Percentiles rank a stretch among this genome's conserved stretches.
These are phyloP conservation scores for Bruguiera parviflora DNA, from an alignment of 345 rosid genomes.

Conservation along the genomic window DNA sequence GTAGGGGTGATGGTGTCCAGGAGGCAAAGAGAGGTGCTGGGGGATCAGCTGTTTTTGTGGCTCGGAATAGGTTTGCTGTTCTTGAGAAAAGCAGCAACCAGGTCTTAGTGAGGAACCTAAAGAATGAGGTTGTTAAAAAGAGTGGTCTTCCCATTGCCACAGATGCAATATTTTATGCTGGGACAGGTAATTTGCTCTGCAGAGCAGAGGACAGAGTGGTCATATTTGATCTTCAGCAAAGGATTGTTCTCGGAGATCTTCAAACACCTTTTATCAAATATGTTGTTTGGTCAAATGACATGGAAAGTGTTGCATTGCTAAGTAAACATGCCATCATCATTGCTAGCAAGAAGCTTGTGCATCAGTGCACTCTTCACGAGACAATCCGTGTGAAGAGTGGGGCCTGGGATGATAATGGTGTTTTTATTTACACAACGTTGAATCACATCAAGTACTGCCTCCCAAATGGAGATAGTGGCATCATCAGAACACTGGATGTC, in stretches of 20 bases:
- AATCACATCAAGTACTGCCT: conserved; percentile 92
- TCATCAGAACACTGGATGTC: conserved; percentile 75
- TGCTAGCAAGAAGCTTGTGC: conserved; percentile 79
- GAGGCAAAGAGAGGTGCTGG: conserved; percentile 89
- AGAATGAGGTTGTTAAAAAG: conserved; percentile 81
- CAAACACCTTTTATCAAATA: conserved; percentile 77
- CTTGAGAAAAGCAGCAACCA: conserved; percentile 87
- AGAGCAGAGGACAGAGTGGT: conserved; percentile 83
- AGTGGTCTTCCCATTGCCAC: conserved; percentile 63
- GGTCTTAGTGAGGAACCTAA: conserved; percentile 70
- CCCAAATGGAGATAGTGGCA: conserved; percentile 89
- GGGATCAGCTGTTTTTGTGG: conserved; percentile 76
- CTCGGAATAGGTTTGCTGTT: conserved; percentile 88
- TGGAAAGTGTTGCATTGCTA: conserved; percentile 90
- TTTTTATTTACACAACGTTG: conserved; percentile 81
- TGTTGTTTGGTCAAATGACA: conserved; percentile 88
- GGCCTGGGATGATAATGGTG: conserved; percentile 95
- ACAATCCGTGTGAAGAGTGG: conserved; percentile 92
- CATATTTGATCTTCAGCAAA: conserved; percentile 86
- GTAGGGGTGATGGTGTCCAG: conserved; percentile 64
- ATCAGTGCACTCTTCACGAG: conserved; percentile 85
- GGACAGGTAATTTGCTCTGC: conserved; percentile 81
- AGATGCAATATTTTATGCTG: conserved; percentile 88
- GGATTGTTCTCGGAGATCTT: conserved; percentile 77
- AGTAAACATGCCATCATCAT: conserved; percentile 88